These are phyloP conservation scores for Claviceps pusilla DNA, from an alignment of 2,329 filamentous ascomycete species.

Conservation along the genomic window DNA sequence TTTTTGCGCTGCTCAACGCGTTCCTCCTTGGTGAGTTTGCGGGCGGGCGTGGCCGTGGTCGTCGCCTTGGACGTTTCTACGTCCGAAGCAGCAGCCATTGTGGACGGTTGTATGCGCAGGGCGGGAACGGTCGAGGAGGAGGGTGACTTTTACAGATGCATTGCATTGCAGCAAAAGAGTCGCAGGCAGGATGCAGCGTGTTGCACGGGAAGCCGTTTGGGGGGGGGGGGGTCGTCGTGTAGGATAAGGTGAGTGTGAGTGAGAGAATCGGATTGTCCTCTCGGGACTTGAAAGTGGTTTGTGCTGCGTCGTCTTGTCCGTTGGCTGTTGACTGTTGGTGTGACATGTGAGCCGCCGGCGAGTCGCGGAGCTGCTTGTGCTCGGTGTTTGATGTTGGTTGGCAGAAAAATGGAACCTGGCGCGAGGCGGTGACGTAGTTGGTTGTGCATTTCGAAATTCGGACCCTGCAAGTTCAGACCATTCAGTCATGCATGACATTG, in stretches of 20 bases:
- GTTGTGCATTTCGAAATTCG: not conserved
- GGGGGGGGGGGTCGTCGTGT: too few relatives aligned
- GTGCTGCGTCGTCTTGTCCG: not conserved
- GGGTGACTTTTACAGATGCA: not conserved
- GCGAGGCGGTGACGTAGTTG: constrained; percentile 6
- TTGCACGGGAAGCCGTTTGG: not conserved
- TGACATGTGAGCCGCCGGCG: not conserved
- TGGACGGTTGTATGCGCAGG: not conserved
- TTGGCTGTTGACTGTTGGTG: not conserved
- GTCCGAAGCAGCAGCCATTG: constrained; percentile 9
- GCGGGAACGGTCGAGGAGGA: not conserved
- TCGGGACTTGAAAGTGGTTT: not conserved
- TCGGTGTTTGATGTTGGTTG: constrained; percentile 4
- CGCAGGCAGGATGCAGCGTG: not conserved
- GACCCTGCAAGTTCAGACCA: too few relatives aligned
- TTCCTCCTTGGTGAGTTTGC: constrained; percentile 6
- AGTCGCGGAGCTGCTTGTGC: not conserved
- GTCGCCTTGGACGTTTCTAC: constrained; percentile 2
- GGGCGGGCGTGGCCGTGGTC: not conserved
- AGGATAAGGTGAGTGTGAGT: too few relatives aligned
- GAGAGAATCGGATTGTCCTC: not conserved
- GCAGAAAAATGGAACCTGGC: constrained; percentile 4
- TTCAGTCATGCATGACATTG: not conserved
- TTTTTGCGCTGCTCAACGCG: constrained; percentile 15
- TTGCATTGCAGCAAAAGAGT: not conserved